Evolutionary conservation across 805 yeast species (phyloP), one percentile per base, ranked within the genome.

Genomic region (Teunomyces stri): DNA sequence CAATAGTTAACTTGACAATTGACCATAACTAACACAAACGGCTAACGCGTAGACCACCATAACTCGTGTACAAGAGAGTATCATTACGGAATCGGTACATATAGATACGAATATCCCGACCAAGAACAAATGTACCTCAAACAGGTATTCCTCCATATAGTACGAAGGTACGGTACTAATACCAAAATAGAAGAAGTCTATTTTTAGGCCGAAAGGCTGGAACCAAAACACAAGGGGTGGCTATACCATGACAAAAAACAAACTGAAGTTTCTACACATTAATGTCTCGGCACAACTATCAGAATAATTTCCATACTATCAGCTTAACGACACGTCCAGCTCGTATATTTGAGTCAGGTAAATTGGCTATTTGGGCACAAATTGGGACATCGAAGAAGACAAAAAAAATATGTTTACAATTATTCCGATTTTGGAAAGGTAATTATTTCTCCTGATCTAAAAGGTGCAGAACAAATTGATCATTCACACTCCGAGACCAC

Each of bases 401-500:
- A 21, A 18, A 18, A 33, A 30, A 25, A 25, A 25, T 25, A 25
- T 44, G 37, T 52, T 52, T 51, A 51, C 47, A 30, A 42, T 44
- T 48, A 22, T 20, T 42, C 52, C 54, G 34, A 29, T 36, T 46
- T 21, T n/a, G 56, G 50, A 38, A 49, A 21, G 39, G 46, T 43
- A 45, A 48, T 48, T 38, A 43, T 18, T 34, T 34, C 10, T 43
- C 45, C 45, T 42, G 45, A 43, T 27, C 27, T 37, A 3, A 20
- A 21, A 12, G 40, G 40, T 37, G 15, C 5, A 12, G 2, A 6
- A 12, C 13, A 7, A 12, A 37, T 20, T 18, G 28, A n/a, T n/a
- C 15, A 37, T 22, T 12, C 12, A 25, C 11, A 25, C 27, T 25
- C 37, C 15, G 34, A 13, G 34, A n/a, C 15, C 15, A 13, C 15